Evolutionary conservation across 305 asterid genomes (phyloP).

Genomic region (Withania somnifera): DNA sequence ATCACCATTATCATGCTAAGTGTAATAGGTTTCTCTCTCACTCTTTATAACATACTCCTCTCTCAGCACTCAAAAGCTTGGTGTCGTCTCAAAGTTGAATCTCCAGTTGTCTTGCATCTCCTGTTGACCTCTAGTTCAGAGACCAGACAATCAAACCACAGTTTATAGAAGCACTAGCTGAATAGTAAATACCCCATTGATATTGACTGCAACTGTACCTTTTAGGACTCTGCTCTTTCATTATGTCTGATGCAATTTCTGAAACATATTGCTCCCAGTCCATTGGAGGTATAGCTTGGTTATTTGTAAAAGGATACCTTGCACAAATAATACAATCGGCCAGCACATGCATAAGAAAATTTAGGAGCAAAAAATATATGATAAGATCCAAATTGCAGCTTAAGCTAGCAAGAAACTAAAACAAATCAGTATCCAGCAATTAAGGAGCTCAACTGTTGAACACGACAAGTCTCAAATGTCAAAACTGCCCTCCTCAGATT

Average conservation of each 20-base stretch:
- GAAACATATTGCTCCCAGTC: conserved; percentile 97
- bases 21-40: background rate
- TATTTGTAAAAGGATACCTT: conserved; percentile 80
- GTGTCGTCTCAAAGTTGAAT: background rate
- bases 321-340: conserved; percentile 4
- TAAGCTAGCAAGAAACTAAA: background rate
- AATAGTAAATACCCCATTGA: background rate
- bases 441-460: conserved; percentile 66
- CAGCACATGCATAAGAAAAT: background rate
- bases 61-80: background rate
- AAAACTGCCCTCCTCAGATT: conserved; percentile 90
- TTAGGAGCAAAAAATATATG: background rate
- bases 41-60: background rate
- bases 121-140: background rate
- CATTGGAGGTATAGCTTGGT: conserved; percentile 79
- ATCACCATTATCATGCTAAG: background rate
- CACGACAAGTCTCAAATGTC: conserved; percentile 86
- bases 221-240: conserved; percentile 96
- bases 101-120: background rate
- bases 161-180: background rate
- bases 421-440: background rate
- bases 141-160: background rate
- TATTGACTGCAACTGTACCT: conserved; percentile 36
- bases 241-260: conserved; percentile 79
- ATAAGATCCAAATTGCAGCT: conserved; percentile 2